A percentile compares a stretch with the other conserved stretches of the same genome.
Conservation (phyloP, 2,329 filamentous ascomycete species). For the Myriangium duriaei region DNA sequence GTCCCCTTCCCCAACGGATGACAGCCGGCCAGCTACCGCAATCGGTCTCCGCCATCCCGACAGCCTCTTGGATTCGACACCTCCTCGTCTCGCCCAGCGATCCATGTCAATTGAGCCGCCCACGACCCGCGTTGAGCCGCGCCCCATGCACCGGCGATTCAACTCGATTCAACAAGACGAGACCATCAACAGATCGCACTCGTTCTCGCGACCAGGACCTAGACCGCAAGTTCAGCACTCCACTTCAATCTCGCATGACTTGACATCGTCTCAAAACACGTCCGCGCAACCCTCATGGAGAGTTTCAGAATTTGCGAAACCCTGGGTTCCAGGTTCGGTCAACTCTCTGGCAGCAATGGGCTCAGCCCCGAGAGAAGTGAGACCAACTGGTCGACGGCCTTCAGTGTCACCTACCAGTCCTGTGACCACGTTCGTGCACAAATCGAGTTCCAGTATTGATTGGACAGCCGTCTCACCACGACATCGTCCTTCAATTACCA, state of each 20-base stretch:
- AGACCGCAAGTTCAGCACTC: not conserved
- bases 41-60: constrained; percentile 1
- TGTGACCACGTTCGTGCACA: not conserved
- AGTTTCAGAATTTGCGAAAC: not conserved
- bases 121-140: not conserved
- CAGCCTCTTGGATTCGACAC: too few relatives aligned
- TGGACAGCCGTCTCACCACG: constrained; percentile 4
- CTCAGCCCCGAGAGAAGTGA: constrained; percentile 3
- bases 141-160: not conserved
- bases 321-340: constrained; percentile 1
- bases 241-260: not conserved
- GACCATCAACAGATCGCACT: not conserved
- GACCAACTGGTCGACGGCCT: not conserved
- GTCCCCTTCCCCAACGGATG: constrained; percentile 2
- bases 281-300: not conserved
- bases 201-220: not conserved
- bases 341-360: constrained; percentile 7
- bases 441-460: not conserved
- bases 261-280: not conserved
- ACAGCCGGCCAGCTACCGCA: constrained; percentile 2
- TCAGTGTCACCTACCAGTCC: not conserved
- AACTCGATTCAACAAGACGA: not conserved
- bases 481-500: constrained; percentile 3
- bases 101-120: not conserved
- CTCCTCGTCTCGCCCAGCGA: not conserved